phyloP scores from a whole-genome alignment of 2,329 filamentous ascomycete genomes.

The Penicillium aurantiogriseum region DNA sequence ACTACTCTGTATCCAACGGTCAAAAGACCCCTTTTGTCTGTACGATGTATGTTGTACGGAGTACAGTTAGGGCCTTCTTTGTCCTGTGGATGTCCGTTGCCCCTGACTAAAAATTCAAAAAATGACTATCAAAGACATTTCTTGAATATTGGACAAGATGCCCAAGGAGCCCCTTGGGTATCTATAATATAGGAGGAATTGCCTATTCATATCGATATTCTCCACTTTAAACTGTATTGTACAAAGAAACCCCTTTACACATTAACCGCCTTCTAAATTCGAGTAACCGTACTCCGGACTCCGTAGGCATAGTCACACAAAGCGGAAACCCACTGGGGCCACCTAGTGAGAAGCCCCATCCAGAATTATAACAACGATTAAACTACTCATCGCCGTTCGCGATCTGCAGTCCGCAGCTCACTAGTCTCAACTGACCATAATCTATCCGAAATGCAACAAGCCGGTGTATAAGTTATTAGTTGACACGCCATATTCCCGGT shows the following conservation, averaged over 20 bases:
- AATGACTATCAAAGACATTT: not conserved
- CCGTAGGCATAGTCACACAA: slow-evolving; percentile 51
- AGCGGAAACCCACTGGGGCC: slow-evolving; percentile 56
- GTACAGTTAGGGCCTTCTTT: not conserved
- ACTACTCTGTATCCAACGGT: no score
- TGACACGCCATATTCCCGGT: slow-evolving; percentile 30
- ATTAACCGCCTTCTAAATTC: slow-evolving; percentile 14
- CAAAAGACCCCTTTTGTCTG: not conserved
- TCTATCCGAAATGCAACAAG: slow-evolving; percentile 45
- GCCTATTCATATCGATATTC: not conserved
- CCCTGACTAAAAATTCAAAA: not conserved
- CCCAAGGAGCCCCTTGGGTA: not conserved
- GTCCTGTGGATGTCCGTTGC: no score
- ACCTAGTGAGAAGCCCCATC: slow-evolving; percentile 53
- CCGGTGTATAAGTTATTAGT: slow-evolving; percentile 42
- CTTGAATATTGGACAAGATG: not conserved
- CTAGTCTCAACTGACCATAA: slow-evolving; percentile 37
- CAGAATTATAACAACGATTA: slow-evolving; percentile 55
- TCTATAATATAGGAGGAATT: not conserved
- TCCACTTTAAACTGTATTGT: not conserved
- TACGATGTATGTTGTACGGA: not conserved
- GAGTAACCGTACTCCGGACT: slow-evolving; percentile 5
- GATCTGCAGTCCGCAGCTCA: slow-evolving; percentile 38
- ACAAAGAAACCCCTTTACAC: slow-evolving; percentile 2
- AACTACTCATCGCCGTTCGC: slow-evolving; percentile 51